Evolutionary conservation across 345 rosid genomes (phyloP).

Genomic region (Tarenaya hassleriana): DNA sequence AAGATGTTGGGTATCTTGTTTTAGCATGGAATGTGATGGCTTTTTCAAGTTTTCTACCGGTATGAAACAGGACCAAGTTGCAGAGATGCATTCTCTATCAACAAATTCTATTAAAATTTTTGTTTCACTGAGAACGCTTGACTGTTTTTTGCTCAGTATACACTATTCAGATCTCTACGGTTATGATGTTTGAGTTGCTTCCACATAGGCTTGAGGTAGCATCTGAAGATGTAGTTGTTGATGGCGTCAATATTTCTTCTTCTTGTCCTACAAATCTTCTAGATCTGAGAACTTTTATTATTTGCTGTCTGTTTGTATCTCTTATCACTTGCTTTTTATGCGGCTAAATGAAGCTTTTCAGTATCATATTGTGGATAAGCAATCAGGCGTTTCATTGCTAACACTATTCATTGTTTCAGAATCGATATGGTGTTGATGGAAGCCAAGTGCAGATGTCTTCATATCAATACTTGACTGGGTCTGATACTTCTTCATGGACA

Average conservation of each 20-base stretch:
- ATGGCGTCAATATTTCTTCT: background rate
- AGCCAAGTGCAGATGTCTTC: constrained; percentile 52
- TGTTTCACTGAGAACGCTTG: constrained; percentile 1
- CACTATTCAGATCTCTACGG: background rate
- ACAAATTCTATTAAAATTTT: background rate
- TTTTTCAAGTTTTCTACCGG: constrained; percentile 1
- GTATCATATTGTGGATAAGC: constrained; percentile 4
- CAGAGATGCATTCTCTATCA: background rate
- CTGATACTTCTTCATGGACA: constrained; percentile 51
- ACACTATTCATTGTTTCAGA: constrained; percentile 29
- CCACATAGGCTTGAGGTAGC: constrained; percentile 14
- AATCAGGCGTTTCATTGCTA: background rate
- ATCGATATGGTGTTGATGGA: constrained; percentile 53
- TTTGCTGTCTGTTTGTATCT: no score
- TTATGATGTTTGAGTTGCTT: constrained; percentile 4
- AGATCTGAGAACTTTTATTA: constrained; percentile 10
- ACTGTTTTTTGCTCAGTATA: background rate
- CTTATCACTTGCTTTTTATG: no score
- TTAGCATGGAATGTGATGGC: background rate
- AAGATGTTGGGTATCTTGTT: background rate
- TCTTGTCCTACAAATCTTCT: background rate
- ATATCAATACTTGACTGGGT: constrained; percentile 41
- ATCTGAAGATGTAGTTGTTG: constrained; percentile 4
- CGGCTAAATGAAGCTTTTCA: constrained; percentile 7
- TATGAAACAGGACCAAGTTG: background rate